These are phyloP conservation scores for Parafenestella ontariensis DNA, from an alignment of 2,329 filamentous ascomycete genomes.

Conservation along the genomic window DNA sequence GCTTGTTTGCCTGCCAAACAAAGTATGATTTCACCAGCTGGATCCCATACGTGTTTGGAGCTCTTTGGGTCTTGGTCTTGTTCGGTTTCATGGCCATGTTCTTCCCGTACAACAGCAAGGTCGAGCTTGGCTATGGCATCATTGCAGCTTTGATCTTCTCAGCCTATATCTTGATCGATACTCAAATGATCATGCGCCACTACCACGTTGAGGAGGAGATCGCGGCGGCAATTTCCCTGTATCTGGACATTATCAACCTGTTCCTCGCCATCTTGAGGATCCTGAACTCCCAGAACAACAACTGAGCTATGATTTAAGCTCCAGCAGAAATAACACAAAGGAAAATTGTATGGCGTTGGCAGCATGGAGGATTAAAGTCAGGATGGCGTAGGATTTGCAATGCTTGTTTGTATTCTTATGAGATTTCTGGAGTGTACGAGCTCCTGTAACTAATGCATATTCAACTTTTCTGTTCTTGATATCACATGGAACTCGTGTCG, in stretches of 20 bases:
- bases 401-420: not conserved
- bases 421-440: not conserved
- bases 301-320: conserved; percentile 61
- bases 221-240: conserved; percentile 90
- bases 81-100: conserved; percentile 94
- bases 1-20: conserved; percentile 90
- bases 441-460: too few relatives aligned
- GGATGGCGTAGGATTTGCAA: not conserved
- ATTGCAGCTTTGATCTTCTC: conserved; percentile 87
- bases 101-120: conserved; percentile 80
- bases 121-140: conserved; percentile 86
- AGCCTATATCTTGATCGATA: conserved; percentile 94
- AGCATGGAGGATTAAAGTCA: not conserved
- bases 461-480: not conserved
- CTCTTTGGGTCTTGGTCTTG: conserved; percentile 85
- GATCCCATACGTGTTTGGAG: conserved; percentile 94
- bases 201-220: conserved; percentile 99
- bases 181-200: conserved; percentile 91
- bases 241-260: conserved; percentile 95
- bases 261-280: conserved; percentile 96
- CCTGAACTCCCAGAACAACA: conserved; percentile 93
- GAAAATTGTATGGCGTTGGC: not conserved
- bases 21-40: conserved; percentile 98
- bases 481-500: too few relatives aligned
- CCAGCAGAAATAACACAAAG: not conserved